Conservation (phyloP, 148 eudicot species). For the Camellia sinensis region DNA sequence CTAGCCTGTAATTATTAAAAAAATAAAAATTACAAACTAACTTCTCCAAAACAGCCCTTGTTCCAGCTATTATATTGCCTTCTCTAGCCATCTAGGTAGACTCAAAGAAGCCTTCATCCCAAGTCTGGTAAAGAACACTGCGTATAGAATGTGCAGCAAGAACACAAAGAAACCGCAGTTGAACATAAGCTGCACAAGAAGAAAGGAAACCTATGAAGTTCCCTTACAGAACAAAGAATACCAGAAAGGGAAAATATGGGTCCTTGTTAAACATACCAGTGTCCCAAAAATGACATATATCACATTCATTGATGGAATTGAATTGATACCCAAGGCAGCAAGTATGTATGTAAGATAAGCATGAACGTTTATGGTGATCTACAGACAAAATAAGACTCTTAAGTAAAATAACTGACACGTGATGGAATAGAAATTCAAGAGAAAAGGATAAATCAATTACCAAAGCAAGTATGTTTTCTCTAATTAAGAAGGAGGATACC, state of each 20-base stretch:
- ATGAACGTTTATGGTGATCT: slow-evolving; percentile 88
- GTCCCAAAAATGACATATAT: slow-evolving; percentile 76
- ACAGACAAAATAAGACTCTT: slow-evolving; percentile 19
- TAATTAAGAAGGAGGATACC: slow-evolving; percentile 76
- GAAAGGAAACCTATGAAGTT: not conserved
- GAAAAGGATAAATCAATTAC: slow-evolving; percentile 34
- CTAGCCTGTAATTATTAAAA: too few relatives aligned
- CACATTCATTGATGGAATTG: slow-evolving; percentile 71
- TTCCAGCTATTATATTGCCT: slow-evolving; percentile 41
- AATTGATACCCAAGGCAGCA: slow-evolving; percentile 55
- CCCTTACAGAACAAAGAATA: not conserved
- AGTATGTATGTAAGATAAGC: slow-evolving; percentile 60
- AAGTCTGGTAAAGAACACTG: slow-evolving; percentile 64
- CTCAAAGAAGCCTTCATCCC: slow-evolving; percentile 69
- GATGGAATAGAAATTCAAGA: not conserved
- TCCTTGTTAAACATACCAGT: slow-evolving; percentile 44
- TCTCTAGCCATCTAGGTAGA: slow-evolving; percentile 71
- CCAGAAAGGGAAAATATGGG: not conserved
- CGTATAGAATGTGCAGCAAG: slow-evolving; percentile 81
- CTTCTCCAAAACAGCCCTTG: not conserved
- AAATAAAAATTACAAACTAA: too few relatives aligned
- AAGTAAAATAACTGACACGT: not conserved
- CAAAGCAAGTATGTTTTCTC: slow-evolving; percentile 90
- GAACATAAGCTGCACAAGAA: slow-evolving; percentile 58
- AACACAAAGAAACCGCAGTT: slow-evolving; percentile 76